Base-by-base conservation (phyloP, 2,329 filamentous ascomycete genomes). In the Camillea tinctor region DNA sequence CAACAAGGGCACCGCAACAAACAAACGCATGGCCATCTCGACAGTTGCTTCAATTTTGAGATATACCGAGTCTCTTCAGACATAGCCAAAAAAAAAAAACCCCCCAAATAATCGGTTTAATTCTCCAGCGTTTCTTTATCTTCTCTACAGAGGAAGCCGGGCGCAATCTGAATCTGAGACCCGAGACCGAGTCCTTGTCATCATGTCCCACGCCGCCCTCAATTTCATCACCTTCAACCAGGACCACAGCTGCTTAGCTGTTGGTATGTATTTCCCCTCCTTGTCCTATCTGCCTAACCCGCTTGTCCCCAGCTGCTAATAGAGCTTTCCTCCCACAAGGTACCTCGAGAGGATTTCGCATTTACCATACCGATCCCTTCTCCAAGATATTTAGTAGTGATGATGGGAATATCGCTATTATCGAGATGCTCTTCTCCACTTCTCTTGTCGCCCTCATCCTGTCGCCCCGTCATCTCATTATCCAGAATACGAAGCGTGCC, bases 221-320 rank as follows among this genome's bases (percentile, higher is more conserved):
- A 99, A 99, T 78, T 99, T 96, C 79, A 92, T 99, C 71, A 97
- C 94, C 50, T 99, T 98, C 79, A 99, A 99, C 78, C 95, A 99
- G 82, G 95, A 99, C 81, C 93, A 97, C 81, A 96, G 91, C 84
- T 94, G 94, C 77, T 84, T 99, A 66, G 94, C 94, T 80, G 93
- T 99, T 69, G 94, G 92, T 93, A 81, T 73, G 88, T 44, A 6
- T 77, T 59, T 21, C 26, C 56, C 56, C 55, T 44, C 30, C 57
- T 54, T 52, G 4, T 49, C 56, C 57, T n/a, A n/a, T n/a, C 21
- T 52, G 11, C 9, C 23, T 52, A 22, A 56, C 50, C n/a, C 36
- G 36, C 17, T n/a, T n/a, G 36, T n/a, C 36, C 5, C 36, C 11
- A 44, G 36, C 36, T 44, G 36, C 36, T 44, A 44, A 44, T 44